A percentile compares a stretch with the other conserved stretches of the same genome.
phyloP scores from a whole-genome alignment of 495 filamentous ascomycete species.

The Xylaria grammica region DNA sequence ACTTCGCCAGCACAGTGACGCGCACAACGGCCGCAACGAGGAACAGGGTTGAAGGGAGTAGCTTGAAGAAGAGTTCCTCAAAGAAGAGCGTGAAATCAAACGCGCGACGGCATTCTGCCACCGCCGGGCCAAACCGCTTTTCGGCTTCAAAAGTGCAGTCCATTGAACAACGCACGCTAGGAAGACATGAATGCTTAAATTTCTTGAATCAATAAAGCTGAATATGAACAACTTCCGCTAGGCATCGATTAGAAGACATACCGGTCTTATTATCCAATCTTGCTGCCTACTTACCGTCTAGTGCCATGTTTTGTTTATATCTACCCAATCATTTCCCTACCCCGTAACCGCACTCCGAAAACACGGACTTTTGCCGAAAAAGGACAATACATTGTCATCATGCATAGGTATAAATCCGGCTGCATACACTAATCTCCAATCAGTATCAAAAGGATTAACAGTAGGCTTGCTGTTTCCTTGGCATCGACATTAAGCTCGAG shows the following conservation, averaged over 20 bases:
- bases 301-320: not conserved
- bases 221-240: not conserved
- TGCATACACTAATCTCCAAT: not conserved
- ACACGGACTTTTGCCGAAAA: not conserved
- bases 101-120: conserved; percentile 12
- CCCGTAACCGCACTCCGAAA: not conserved
- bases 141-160: conserved; percentile 22
- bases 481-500: not conserved
- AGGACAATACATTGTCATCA: not conserved
- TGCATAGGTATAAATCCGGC: not conserved
- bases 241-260: not conserved
- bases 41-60: conserved; percentile 18
- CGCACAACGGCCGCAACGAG: not conserved
- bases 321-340: no score
- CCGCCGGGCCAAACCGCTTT: conserved; percentile 19
- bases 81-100: conserved; percentile 25
- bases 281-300: not conserved
- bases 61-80: conserved; percentile 22
- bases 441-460: not conserved
- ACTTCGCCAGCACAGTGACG: not conserved
- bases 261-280: not conserved
- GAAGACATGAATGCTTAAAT: not conserved
- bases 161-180: not conserved
- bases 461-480: not conserved
- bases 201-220: not conserved